Evolutionary conservation across 768 basidiomycete species (phyloP).

Genomic region (Cyathus striatus): DNA sequence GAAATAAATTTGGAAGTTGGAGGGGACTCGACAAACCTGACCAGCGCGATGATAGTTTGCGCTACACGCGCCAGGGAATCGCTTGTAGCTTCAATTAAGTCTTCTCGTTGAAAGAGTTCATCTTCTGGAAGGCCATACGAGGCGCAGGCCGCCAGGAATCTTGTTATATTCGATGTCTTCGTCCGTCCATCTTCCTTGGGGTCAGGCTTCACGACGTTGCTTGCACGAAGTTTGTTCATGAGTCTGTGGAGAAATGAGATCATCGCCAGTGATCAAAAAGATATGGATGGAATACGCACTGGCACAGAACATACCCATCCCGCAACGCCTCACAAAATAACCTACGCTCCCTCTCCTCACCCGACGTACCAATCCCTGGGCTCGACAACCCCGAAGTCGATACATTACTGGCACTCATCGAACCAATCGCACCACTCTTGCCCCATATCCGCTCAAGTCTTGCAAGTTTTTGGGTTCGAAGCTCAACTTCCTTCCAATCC

Average conservation of each 20-base stretch:
- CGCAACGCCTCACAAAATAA: constrained; percentile 70
- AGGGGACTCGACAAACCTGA: constrained; percentile 56
- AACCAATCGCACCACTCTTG: constrained; percentile 41
- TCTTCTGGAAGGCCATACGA: constrained; percentile 58
- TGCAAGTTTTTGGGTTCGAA: constrained; percentile 51
- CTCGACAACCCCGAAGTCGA: constrained; percentile 20
- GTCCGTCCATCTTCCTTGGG: constrained; percentile 61
- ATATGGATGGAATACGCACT: constrained; percentile 49
- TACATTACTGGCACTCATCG: constrained; percentile 37
- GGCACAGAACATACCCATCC: constrained; percentile 87
- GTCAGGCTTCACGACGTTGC: constrained; percentile 57
- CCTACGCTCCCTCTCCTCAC: constrained; percentile 72
- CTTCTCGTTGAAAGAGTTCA: constrained; percentile 65
- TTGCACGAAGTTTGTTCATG: constrained; percentile 71
- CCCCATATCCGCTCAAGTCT: constrained; percentile 77
- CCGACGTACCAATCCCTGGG: constrained; percentile 38
- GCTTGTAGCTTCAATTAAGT: constrained; percentile 55
- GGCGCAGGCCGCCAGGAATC: constrained; percentile 73
- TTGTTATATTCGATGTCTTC: constrained; percentile 67
- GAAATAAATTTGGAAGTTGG: constrained; percentile 39
- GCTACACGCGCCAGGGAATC: constrained; percentile 72
- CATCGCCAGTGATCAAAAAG: constrained; percentile 8
- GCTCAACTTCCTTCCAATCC: constrained; percentile 77
- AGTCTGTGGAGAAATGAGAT: constrained; percentile 54
- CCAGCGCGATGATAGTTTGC: constrained; percentile 62